Evolutionary conservation across 768 basidiomycete species (phyloP).

Genomic region (Phlegmacium glaucopus): DNA sequence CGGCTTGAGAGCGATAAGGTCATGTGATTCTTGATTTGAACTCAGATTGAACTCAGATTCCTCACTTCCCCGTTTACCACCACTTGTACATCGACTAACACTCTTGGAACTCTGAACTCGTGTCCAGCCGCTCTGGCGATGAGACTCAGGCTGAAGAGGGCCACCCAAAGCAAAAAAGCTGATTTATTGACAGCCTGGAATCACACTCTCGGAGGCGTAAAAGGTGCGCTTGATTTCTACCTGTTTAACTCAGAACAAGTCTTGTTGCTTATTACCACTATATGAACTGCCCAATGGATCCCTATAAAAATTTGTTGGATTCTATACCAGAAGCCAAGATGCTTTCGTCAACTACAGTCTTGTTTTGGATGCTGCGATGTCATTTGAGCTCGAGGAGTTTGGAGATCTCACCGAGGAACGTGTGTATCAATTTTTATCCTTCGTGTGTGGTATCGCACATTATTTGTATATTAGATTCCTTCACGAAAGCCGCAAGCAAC

Average conservation of each 20-base stretch:
- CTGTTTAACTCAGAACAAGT: not conserved
- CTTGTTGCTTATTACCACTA: not conserved
- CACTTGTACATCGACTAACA: no score
- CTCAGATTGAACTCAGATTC: no score
- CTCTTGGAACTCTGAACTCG: no score
- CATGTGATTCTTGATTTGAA: no score
- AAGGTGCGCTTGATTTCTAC: not conserved
- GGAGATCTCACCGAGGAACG: not conserved
- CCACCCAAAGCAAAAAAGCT: not conserved
- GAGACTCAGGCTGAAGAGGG: no score
- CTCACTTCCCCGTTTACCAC: no score
- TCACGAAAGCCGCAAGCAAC: not conserved
- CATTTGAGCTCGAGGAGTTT: not conserved
- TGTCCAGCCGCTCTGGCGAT: no score
- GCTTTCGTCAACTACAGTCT: no score
- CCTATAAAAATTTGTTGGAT: constrained; percentile 1
- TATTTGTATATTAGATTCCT: not conserved
- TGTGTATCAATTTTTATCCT: not conserved
- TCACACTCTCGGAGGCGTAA: not conserved
- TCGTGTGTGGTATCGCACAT: not conserved
- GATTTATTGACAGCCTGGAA: not conserved
- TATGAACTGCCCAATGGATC: not conserved
- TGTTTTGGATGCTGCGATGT: not conserved
- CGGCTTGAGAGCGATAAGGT: no score
- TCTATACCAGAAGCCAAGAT: not conserved